Evolutionary conservation across 352 stramenopile genomes (phyloP), one percentile per base, ranked within the genome.

Genomic region (Pythium grandisporangium): DNA sequence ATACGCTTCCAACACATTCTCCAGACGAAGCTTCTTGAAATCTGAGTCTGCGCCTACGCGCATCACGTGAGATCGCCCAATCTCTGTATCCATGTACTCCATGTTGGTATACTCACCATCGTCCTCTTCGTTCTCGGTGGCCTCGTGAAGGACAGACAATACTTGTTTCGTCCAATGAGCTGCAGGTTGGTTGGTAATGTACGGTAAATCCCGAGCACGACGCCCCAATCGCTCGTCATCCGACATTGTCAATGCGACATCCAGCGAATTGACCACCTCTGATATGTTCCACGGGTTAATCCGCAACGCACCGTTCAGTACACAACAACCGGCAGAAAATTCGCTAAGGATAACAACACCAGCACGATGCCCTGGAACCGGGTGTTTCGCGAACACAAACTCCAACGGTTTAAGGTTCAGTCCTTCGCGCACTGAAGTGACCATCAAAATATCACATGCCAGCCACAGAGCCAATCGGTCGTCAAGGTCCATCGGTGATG

Each of bases 211-310:
- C 27, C 95, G 84, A 29, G 88, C 94, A 17, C 90, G 88, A 21
- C 94, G 87, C 5, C 83, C 87, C 51, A 83, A 46, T 6, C 81
- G 79, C 52, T 98, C 92, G 46, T 92, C 71, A 19, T 85, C 58
- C 23, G 67, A 74, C 93, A 98, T 98, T 2, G 70, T 96, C 23
- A 98, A 62, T 2, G 93, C 94, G 44, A 96, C 91, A 47, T 98
- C 94, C 35, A 98, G 69, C 7, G 82, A 69, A 25, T 84, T 89
- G 10, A 93, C 77, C 5, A 93, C 68, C 45, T 96, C 91, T 38
- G 87, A 80, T 37, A 98, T 95, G 55, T 98, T 96, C 77, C 93
- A 99, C 17, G 96, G 96, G 53, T 99, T 99, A 22, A 99, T 84
- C 33, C 92, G 83, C 23, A 99, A 53, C 12, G 90, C 91, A 33